Evolutionary conservation across 768 basidiomycete species (phyloP).

Genomic region (Paxillus involutus): DNA sequence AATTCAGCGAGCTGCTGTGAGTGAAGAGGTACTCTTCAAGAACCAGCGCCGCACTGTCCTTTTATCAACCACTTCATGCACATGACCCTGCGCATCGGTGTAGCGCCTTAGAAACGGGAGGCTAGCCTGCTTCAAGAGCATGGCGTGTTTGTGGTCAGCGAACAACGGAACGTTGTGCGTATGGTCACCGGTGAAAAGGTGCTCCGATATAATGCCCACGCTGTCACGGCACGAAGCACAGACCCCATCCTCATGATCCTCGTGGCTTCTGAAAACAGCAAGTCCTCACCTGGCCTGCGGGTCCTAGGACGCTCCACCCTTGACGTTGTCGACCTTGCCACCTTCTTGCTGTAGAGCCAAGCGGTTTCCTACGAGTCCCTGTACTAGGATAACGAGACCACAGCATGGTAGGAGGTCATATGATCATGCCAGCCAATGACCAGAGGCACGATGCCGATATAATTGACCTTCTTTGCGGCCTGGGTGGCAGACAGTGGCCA

Average conservation of each 20-base stretch:
- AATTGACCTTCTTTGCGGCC: not conserved
- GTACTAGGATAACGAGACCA: not conserved
- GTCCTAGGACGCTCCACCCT: not conserved
- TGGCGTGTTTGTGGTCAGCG: too few species aligned
- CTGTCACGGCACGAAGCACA: not conserved
- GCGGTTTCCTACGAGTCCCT: not conserved
- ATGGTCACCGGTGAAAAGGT: not conserved
- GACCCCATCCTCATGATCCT: not conserved
- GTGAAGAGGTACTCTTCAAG: too few species aligned
- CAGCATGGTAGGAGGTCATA: not conserved
- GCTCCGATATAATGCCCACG: not conserved
- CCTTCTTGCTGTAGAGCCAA: not conserved
- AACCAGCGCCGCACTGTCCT: too few species aligned
- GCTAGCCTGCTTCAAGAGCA: too few species aligned
- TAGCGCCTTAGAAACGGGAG: too few species aligned
- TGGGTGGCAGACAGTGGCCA: not conserved
- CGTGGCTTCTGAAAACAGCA: not conserved
- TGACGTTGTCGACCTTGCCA: not conserved
- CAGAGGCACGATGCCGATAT: not conserved
- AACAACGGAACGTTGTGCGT: not conserved
- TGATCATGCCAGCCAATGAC: not conserved
- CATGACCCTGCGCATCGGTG: too few species aligned
- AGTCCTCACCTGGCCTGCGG: not conserved
- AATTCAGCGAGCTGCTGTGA: too few species aligned
- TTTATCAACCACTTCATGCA: too few species aligned